These are phyloP conservation scores for Dryas drummondii DNA, from an alignment of 306 rosid genomes.

Conservation along the genomic window DNA sequence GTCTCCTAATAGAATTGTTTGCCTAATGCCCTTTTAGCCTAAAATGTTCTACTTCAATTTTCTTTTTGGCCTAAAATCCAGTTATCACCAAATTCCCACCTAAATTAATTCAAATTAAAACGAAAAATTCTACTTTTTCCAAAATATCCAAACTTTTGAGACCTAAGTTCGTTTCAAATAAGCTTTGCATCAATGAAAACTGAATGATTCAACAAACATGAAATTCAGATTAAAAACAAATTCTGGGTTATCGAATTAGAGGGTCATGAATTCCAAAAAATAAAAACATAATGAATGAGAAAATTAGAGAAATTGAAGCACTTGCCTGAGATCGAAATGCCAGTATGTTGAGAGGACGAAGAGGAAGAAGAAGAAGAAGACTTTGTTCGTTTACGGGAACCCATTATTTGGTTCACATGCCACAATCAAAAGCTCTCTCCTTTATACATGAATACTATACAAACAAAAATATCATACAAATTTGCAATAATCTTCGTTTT, in stretches of 20 bases:
- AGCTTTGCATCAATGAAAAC: neutral
- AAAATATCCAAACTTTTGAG: neutral
- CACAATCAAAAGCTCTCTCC: constrained; percentile 22
- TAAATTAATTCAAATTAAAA: neutral
- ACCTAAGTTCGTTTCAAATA: neutral
- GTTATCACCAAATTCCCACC: neutral
- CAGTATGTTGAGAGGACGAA: constrained; percentile 22
- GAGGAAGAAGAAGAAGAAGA: constrained; percentile 20
- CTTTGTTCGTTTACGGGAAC: constrained; percentile 20
- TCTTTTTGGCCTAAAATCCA: constrained; percentile 5
- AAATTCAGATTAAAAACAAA: constrained; percentile 3
- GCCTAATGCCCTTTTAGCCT: neutral
- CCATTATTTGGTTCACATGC: constrained; percentile 27
- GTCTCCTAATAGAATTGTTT: neutral
- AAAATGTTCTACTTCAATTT: neutral
- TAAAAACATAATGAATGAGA: neutral
- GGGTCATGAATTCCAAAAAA: neutral
- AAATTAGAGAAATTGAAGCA: neutral
- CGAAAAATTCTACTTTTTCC: neutral
- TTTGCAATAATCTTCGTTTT: neutral
- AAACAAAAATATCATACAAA: neutral
- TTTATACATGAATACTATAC: neutral
- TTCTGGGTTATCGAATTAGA: neutral
- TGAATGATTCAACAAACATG: neutral
- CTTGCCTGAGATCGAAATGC: constrained; percentile 42